Percentiles rank a stretch among this genome's conserved stretches.
These are phyloP conservation scores for Podospora appendiculata DNA, from an alignment of 495 filamentous ascomycete species.

Conservation along the genomic window DNA sequence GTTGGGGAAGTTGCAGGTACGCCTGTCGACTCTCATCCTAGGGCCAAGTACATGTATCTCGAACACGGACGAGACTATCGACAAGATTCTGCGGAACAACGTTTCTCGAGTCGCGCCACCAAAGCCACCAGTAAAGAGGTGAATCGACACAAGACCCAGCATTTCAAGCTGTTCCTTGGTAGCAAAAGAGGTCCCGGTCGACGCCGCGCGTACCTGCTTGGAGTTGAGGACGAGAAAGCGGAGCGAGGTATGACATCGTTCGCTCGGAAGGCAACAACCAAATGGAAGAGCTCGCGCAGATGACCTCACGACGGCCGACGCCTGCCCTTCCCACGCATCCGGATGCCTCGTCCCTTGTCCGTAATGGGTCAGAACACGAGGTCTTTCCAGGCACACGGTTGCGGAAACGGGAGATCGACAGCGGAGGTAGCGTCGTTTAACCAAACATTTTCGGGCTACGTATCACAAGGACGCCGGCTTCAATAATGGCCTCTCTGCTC, in stretches of 20 bases:
- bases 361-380: no score
- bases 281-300: background rate
- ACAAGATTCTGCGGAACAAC: background rate
- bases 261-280: background rate
- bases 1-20: background rate
- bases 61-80: background rate
- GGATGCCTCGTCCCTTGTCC: no score
- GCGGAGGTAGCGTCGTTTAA: no score
- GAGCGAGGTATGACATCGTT: background rate
- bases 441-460: slow-evolving; percentile 17
- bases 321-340: no score
- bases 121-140: background rate
- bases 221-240: background rate
- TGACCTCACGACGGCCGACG: background rate
- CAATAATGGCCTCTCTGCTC: slow-evolving; percentile 22
- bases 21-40: background rate
- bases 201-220: background rate
- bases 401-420: background rate
- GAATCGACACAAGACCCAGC: background rate
- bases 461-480: slow-evolving; percentile 21
- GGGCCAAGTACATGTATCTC: background rate
- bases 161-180: background rate
- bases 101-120: background rate
- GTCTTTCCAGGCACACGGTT: background rate
- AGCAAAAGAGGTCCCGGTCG: background rate